Conservation (phyloP, 495 filamentous ascomycete genomes). For the Aspergillus leporis region DNA sequence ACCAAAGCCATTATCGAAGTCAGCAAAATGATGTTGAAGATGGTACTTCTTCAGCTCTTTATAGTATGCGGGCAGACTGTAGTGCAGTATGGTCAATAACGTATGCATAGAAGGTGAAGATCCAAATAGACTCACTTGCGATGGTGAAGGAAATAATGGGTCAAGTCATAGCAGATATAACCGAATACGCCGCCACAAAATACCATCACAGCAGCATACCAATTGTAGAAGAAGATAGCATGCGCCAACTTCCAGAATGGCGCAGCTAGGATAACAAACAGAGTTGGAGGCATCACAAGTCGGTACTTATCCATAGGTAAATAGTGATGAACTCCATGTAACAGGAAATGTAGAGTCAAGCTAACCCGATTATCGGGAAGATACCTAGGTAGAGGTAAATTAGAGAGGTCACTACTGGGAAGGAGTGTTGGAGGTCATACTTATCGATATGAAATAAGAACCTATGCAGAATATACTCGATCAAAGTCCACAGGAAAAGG, state of each 20-base stretch:
- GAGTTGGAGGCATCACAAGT: conserved; percentile 93
- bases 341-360: conserved; percentile 86
- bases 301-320: conserved; percentile 97
- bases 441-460: conserved; percentile 92
- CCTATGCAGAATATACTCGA: conserved; percentile 89
- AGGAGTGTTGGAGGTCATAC: conserved; percentile 50
- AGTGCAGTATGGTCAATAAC: conserved; percentile 19
- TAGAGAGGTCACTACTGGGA: conserved; percentile 4
- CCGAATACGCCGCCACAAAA: conserved; percentile 93
- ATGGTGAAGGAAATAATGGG: conserved; percentile 99
- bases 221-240: conserved; percentile 78
- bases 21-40: conserved; percentile 92
- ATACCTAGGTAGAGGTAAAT: conserved; percentile 49
- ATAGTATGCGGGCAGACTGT: conserved; percentile 79
- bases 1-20: conserved; percentile 97
- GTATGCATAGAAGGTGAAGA: neutral
- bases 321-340: conserved; percentile 98
- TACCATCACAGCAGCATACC: conserved; percentile 72
- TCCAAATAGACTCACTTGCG: conserved; percentile 61
- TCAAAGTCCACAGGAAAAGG: conserved; percentile 77
- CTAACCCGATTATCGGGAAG: conserved; percentile 92
- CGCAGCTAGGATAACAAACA: conserved; percentile 80
- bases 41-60: conserved; percentile 93
- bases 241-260: conserved; percentile 97
- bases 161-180: conserved; percentile 94